Conservation (phyloP, 2,329 filamentous ascomycete genomes). For the Penicillium sp. region DNA sequence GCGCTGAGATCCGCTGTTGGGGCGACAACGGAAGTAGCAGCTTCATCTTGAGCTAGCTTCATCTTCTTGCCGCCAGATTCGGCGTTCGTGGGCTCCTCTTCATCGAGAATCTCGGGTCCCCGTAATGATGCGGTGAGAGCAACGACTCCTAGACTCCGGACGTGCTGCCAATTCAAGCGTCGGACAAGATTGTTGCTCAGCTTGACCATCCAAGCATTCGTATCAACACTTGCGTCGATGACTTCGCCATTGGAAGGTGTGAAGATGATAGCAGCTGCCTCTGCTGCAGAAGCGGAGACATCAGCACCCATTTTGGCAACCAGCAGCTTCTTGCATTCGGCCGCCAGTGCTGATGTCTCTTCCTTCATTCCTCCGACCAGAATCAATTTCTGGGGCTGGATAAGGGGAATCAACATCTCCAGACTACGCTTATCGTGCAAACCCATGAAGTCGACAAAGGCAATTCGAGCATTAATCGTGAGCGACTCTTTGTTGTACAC, state of each 20-base stretch:
- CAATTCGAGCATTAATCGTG: conserved; percentile 69
- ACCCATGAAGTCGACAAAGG: conserved; percentile 87
- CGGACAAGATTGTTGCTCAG: conserved; percentile 80
- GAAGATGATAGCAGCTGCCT: conserved; percentile 66
- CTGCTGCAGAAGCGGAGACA: conserved; percentile 41
- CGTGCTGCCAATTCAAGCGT: conserved; percentile 90
- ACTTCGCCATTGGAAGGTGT: conserved; percentile 70
- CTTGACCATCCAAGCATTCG: conserved; percentile 94
- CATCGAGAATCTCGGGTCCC: conserved; percentile 40
- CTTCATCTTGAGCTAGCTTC: conserved; percentile 50
- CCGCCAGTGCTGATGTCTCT: conserved; percentile 75
- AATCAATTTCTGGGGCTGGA: conserved; percentile 90
- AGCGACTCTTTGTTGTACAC: conserved; percentile 63
- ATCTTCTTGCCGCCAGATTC: conserved; percentile 51
- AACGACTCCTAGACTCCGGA: conserved; percentile 83
- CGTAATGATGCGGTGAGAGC: conserved; percentile 77
- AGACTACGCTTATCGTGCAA: conserved; percentile 90
- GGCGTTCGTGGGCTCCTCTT: conserved; percentile 37
- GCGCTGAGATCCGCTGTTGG: conserved; percentile 18
- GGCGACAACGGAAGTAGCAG: conserved; percentile 30
- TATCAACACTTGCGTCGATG: conserved; percentile 92
- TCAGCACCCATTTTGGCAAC: conserved; percentile 41
- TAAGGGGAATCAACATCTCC: conserved; percentile 90
- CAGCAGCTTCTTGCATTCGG: conserved; percentile 71
- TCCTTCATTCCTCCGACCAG: conserved; percentile 76